phyloP scores from a whole-genome alignment of 768 basidiomycete species.

The Phallus indusiatus region DNA sequence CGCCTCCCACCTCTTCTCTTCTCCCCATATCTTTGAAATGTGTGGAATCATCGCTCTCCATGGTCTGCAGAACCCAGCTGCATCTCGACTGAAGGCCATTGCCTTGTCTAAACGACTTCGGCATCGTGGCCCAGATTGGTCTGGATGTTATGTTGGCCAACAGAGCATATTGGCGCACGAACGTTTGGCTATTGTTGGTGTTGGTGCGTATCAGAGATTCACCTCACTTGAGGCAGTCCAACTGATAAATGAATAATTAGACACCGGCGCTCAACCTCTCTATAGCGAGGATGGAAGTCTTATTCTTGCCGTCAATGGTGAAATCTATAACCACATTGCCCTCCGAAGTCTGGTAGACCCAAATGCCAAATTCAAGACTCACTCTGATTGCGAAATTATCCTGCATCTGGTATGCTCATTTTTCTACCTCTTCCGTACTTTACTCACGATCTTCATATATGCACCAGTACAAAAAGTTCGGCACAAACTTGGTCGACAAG shows the following conservation, averaged over 20 bases:
- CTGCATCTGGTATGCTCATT: constrained; percentile 64
- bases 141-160: constrained; percentile 84
- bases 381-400: constrained; percentile 97
- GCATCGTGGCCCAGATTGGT: constrained; percentile 98
- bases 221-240: not conserved
- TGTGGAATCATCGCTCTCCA: constrained; percentile 90
- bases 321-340: constrained; percentile 94
- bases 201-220: constrained; percentile 50
- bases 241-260: constrained; percentile 31
- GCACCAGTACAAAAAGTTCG: constrained; percentile 76
- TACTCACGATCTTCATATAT: constrained; percentile 6
- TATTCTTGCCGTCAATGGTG: constrained; percentile 91
- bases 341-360: constrained; percentile 60
- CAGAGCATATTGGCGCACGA: constrained; percentile 85
- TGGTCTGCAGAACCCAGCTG: constrained; percentile 60
- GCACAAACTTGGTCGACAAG: constrained; percentile 59
- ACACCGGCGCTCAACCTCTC: constrained; percentile 94
- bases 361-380: constrained; percentile 82
- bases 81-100: constrained; percentile 65
- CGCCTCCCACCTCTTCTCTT: not conserved
- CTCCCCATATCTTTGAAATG: constrained; percentile 36
- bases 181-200: constrained; percentile 94
- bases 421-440: not conserved
- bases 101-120: constrained; percentile 83
- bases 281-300: constrained; percentile 75